Base-by-base conservation (phyloP, 352 stramenopile species). In the Halophytophthora polymorphica region DNA sequence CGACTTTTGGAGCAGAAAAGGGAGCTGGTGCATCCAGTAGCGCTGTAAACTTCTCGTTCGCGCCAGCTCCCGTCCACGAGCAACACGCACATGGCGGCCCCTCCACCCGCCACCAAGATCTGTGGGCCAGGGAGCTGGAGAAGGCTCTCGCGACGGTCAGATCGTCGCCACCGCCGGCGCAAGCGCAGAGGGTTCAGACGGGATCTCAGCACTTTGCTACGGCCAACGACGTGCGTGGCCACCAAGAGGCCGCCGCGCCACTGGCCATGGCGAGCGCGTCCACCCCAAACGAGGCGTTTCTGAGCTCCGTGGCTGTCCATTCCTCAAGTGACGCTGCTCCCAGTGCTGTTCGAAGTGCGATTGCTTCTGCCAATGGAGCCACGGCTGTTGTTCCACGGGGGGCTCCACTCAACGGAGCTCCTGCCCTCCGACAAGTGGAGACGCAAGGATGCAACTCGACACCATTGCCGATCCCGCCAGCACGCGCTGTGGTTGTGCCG, bases 401-500 rank as follows among this genome's bases (percentile, higher is more conserved):
- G n/a, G n/a, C n/a, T n/a, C n/a, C n/a, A n/a, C 56, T 45, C 18
- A 50, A 29, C 15, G 5, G 40, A 13, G 37, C 25, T 18, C 17
- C 19, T 13, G 11, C 28, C 48, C 43, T 48, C 17, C n/a, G 10
- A 41, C 60, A 35, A 13, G 40, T 49, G 25, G 36, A 50, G 33
- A 31, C 12, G 34, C 22, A 14, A n/a, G n/a, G 23, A 46, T 19
- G 56, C 22, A 46, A 21, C 28, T 28, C 38, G 18, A 18, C 15
- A 5, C n/a, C 38, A n/a, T 17, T 21, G 34, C 29, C 50, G 31
- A 29, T 66, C 50, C 58, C 39, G 19, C 50, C 63, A 6, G 51
- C 63, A 23, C 42, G 58, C 45, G 41, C 37, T 23, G 43, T 53
- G 18, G 44, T 75, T 31, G 55, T 75, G 6, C 62, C 62, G 47